These are phyloP conservation scores for Paraphoma chrysanthemicola DNA, from an alignment of 2,329 filamentous ascomycete genomes.

Conservation along the genomic window DNA sequence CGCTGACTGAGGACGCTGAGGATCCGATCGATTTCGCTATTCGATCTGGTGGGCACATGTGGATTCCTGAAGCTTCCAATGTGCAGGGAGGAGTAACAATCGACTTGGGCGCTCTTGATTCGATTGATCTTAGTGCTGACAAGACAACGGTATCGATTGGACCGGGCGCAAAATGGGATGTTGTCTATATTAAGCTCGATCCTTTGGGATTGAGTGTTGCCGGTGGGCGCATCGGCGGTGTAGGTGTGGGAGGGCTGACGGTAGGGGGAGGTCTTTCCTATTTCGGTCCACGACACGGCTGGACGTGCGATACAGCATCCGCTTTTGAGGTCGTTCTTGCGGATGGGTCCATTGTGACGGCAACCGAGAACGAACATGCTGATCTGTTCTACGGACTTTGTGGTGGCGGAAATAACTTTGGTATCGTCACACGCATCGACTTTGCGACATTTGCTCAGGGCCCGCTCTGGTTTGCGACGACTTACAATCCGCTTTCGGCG, in stretches of 20 bases:
- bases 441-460: not conserved
- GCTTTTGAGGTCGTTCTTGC: slow-evolving; percentile 52
- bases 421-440: slow-evolving; percentile 30
- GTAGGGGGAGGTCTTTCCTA: slow-evolving; percentile 27
- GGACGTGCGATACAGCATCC: slow-evolving; percentile 7
- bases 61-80: slow-evolving; percentile 14
- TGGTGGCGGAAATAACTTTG: slow-evolving; percentile 42
- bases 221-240: slow-evolving; percentile 6
- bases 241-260: slow-evolving; percentile 8
- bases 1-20: not conserved
- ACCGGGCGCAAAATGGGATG: slow-evolving; percentile 7
- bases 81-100: slow-evolving; percentile 23
- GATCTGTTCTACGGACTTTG: slow-evolving; percentile 52
- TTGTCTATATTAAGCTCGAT: slow-evolving; percentile 10
- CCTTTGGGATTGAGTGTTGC: not conserved
- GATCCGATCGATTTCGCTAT: slow-evolving; percentile 9
- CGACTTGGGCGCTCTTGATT: slow-evolving; percentile 2
- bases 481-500: slow-evolving; percentile 4
- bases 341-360: slow-evolving; percentile 50
- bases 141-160: slow-evolving; percentile 5
- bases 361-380: slow-evolving; percentile 41
- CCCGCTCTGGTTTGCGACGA: slow-evolving; percentile 30
- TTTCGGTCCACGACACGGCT: slow-evolving; percentile 23
- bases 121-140: slow-evolving; percentile 5
- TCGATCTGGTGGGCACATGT: slow-evolving; percentile 14